A percentile compares a stretch with the other conserved stretches of the same genome.
phyloP scores from a whole-genome alignment of 768 basidiomycete species.

The Phallus indusiatus region DNA sequence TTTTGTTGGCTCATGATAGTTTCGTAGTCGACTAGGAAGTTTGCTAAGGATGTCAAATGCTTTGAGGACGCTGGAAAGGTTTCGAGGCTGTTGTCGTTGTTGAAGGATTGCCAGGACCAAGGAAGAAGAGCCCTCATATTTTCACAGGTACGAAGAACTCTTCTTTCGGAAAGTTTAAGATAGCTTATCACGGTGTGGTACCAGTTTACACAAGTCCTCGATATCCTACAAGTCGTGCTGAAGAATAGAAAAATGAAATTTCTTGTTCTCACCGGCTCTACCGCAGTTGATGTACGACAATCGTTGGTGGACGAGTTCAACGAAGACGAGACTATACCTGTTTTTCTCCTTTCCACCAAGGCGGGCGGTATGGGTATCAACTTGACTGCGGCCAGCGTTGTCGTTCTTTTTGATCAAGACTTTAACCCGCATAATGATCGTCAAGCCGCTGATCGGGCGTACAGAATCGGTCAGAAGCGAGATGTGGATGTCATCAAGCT shows the following conservation, averaged over 20 bases:
- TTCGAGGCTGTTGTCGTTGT: slow-evolving; percentile 56
- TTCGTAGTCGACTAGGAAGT: slow-evolving; percentile 59
- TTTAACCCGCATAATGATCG: slow-evolving; percentile 98
- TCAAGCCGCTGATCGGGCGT: slow-evolving; percentile 95
- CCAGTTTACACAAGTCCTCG: slow-evolving; percentile 92
- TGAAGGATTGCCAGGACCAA: slow-evolving; percentile 55
- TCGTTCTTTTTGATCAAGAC: slow-evolving; percentile 97
- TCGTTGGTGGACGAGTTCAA: slow-evolving; percentile 93
- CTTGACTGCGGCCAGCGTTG: slow-evolving; percentile 88
- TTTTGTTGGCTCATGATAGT: background rate
- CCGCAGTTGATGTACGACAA: slow-evolving; percentile 89
- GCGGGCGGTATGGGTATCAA: slow-evolving; percentile 97
- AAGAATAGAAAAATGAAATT: slow-evolving; percentile 64
- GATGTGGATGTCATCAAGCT: slow-evolving; percentile 94
- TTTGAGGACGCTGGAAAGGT: slow-evolving; percentile 89
- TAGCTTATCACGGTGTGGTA: background rate
- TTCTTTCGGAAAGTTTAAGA: background rate
- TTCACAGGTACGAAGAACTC: slow-evolving; percentile 61
- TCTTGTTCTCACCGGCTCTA: slow-evolving; percentile 83
- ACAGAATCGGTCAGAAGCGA: slow-evolving; percentile 91
- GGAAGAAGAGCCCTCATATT: slow-evolving; percentile 85
- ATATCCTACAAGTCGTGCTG: slow-evolving; percentile 81
- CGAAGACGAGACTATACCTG: slow-evolving; percentile 67
- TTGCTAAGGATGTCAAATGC: slow-evolving; percentile 59
- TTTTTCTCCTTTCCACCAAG: slow-evolving; percentile 88